Conservation (phyloP, 108 stramenopile genomes). For the Conticribra guillardii region DNA sequence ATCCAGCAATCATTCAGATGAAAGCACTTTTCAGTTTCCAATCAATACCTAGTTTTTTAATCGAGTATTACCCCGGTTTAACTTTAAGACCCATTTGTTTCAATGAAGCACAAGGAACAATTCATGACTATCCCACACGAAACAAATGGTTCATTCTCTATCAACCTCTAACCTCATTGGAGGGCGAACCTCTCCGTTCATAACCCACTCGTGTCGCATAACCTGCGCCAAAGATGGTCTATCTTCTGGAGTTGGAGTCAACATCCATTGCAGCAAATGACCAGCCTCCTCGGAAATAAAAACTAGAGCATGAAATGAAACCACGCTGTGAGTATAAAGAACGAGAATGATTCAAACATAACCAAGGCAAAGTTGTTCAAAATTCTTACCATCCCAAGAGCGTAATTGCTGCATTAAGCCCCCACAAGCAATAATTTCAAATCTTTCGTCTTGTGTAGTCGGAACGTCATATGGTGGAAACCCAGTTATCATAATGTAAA, state of each 20-base stretch:
- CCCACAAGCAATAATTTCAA: slow-evolving; percentile 78
- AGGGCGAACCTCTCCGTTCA: slow-evolving; percentile 40
- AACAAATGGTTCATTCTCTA: too few relatives aligned
- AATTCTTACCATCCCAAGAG: slow-evolving; percentile 67
- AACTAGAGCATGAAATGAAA: slow-evolving; percentile 22
- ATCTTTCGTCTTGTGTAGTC: slow-evolving; percentile 72
- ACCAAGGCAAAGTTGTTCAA: not conserved
- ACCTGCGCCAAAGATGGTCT: slow-evolving; percentile 60
- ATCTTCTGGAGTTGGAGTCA: slow-evolving; percentile 51
- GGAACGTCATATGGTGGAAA: slow-evolving; percentile 93
- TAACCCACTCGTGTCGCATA: slow-evolving; percentile 60
- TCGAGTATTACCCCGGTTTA: too few relatives aligned
- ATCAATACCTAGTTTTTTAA: too few relatives aligned
- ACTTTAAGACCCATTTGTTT: too few relatives aligned
- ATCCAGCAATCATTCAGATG: too few relatives aligned
- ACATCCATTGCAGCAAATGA: slow-evolving; percentile 64
- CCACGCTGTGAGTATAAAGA: slow-evolving; percentile 3
- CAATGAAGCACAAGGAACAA: too few relatives aligned
- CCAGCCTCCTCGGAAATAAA: slow-evolving; percentile 39
- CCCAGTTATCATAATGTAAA: slow-evolving; percentile 95
- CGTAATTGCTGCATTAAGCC: slow-evolving; percentile 67
- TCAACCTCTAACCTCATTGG: too few relatives aligned
- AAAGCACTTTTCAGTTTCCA: too few relatives aligned
- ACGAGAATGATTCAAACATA: not conserved
- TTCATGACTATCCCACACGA: too few relatives aligned